Percentiles rank a stretch among this genome's conserved stretches.
Evolutionary conservation across 768 basidiomycete species (phyloP).

Genomic region (Leccinum olivaceopallidum): DNA sequence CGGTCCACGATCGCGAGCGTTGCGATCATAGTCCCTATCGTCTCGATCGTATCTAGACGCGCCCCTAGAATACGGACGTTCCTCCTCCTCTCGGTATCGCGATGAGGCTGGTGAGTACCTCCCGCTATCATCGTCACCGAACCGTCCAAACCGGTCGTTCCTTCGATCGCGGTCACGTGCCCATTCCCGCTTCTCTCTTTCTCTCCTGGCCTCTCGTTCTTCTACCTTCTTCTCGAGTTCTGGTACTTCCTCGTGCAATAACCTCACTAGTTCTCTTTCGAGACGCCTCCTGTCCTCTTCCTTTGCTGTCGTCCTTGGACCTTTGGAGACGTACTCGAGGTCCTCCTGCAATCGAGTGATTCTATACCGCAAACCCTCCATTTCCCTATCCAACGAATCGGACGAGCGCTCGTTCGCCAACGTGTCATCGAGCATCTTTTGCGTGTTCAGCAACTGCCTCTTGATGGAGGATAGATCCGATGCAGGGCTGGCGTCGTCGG

Average conservation of each 20-base stretch:
- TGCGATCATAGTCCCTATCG: constrained; percentile 39
- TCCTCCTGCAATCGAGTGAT: constrained; percentile 90
- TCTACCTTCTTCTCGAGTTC: constrained; percentile 86
- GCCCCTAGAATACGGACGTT: constrained; percentile 56
- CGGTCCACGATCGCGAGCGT: constrained; percentile 38
- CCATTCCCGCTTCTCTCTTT: constrained; percentile 79
- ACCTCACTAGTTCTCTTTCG: constrained; percentile 80
- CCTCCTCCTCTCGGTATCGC: constrained; percentile 43
- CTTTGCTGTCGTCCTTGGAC: constrained; percentile 67
- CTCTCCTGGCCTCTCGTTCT: constrained; percentile 71
- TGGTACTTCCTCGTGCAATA: constrained; percentile 91
- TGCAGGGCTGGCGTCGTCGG: constrained; percentile 60
- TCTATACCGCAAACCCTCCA: constrained; percentile 81
- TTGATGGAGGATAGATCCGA: constrained; percentile 87
- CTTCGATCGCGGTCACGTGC: constrained; percentile 76
- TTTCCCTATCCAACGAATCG: constrained; percentile 70
- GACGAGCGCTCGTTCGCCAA: constrained; percentile 78
- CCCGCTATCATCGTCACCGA: constrained; percentile 44
- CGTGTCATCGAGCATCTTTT: constrained; percentile 74
- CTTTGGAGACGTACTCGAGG: constrained; percentile 80
- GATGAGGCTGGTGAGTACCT: constrained; percentile 31
- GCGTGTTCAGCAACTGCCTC: constrained; percentile 75
- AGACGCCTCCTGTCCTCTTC: constrained; percentile 85
- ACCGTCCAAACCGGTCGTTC: constrained; percentile 79
- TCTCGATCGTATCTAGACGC: constrained; percentile 35